Evolutionary conservation across 305 asterid genomes (phyloP), one percentile per base, ranked within the genome.

Genomic region (Coffea humblotiana): DNA sequence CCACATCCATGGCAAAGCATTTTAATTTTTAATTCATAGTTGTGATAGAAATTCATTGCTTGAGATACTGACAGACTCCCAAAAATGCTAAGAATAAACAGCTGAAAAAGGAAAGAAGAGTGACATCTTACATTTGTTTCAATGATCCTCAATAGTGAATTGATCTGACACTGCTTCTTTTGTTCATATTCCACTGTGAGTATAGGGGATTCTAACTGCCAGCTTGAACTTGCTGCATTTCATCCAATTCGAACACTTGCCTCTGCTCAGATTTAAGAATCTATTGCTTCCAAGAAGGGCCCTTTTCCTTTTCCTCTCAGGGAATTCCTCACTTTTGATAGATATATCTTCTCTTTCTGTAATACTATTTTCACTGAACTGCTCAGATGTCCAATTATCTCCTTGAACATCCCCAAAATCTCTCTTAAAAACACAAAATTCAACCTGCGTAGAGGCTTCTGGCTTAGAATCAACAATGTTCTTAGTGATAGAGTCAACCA

Each of bases 381-480:
- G 79, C 76, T 83, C 81, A 25, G 43, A 45, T n/a, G 72, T 75
- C 75, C 74, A 83, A 63, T 37, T 73, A 23, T 35, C 61, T 49
- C 70, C 78, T 21, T 54, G 49, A 77, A 69, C 63, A 49, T 25
- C 63, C 18, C 35, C 58, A 56, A 45, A 7, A 15, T 79, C 74
- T 21, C 61, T 77, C 4, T 76, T 25, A 19, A 77, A 77, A n/a
- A 61, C 81, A 77, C 72, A 74, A 21, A 80, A 65, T 56, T 83
- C 84, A 16, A 83, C 76, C 48, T 76, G 23, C 60, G 77, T 64
- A 15, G 74, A 77, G 61, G 82, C 72, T 49, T 58, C 84, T 12
- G 77, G 74, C 27, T 60, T 81, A 47, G 71, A 60, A 40, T 25
- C 45, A 51, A 83, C 77, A 64, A 67, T 70, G 12, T 45, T 19